Percentiles rank a stretch among this genome's conserved stretches.
Evolutionary conservation across 306 rosid species (phyloP).

Genomic region (Mimosa bimucronata): DNA sequence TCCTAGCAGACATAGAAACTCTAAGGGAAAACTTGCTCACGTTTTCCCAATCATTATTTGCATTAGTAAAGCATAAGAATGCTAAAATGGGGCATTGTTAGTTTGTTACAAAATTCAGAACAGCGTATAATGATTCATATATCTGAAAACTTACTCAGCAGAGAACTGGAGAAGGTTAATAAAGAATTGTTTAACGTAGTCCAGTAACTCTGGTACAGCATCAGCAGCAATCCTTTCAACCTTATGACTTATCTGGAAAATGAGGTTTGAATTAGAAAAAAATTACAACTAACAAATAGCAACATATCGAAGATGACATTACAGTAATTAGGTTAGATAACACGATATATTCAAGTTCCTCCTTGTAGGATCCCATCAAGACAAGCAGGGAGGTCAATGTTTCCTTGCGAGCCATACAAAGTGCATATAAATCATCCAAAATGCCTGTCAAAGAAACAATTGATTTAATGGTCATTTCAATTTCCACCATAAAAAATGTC

Average conservation of each 20-base stretch:
- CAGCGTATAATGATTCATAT: background rate
- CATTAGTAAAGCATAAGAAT: slow-evolving; percentile 19
- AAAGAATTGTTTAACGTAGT: slow-evolving; percentile 62
- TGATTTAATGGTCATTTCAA: slow-evolving; percentile 32
- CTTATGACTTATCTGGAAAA: slow-evolving; percentile 66
- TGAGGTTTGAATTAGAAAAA: slow-evolving; percentile 39
- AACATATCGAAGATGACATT: slow-evolving; percentile 44
- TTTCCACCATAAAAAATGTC: slow-evolving; percentile 1
- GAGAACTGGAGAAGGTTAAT: slow-evolving; percentile 65
- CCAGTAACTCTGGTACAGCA: slow-evolving; percentile 70
- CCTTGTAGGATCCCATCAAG: slow-evolving; percentile 80
- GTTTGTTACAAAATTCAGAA: background rate
- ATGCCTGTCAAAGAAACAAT: slow-evolving; percentile 62
- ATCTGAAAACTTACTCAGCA: slow-evolving; percentile 70
- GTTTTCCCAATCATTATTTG: background rate
- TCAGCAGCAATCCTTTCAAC: slow-evolving; percentile 68
- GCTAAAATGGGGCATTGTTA: slow-evolving; percentile 17
- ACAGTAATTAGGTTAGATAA: slow-evolving; percentile 80
- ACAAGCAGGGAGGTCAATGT: slow-evolving; percentile 71
- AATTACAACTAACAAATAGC: slow-evolving; percentile 29
- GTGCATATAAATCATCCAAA: slow-evolving; percentile 87
- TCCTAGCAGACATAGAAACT: slow-evolving; percentile 12
- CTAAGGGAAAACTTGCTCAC: background rate
- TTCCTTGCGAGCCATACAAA: slow-evolving; percentile 76
- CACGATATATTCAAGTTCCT: slow-evolving; percentile 85